Conservation (phyloP, 176 grass and related monocot genomes). For the Chloris gayana region DNA sequence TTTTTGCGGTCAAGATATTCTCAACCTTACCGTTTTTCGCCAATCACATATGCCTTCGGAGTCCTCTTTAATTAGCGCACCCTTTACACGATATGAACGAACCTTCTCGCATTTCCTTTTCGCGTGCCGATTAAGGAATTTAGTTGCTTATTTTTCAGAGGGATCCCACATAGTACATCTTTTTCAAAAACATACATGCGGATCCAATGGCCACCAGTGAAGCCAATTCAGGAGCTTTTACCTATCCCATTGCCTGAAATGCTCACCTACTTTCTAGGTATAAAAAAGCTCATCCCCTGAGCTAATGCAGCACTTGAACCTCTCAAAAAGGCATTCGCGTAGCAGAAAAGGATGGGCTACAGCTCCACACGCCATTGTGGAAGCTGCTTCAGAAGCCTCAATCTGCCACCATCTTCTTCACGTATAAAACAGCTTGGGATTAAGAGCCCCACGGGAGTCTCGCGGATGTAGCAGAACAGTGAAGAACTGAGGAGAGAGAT, state of each 20-base stretch:
- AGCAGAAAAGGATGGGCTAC: conserved; percentile 18
- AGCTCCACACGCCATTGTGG: conserved; percentile 35
- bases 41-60: not conserved
- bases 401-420: not conserved
- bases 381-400: conserved; percentile 45
- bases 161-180: not conserved
- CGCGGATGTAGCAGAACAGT: conserved; percentile 45
- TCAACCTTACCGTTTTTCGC: conserved; percentile 11
- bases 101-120: not conserved
- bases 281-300: conserved; percentile 38
- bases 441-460: conserved; percentile 15
- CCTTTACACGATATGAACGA: conserved; percentile 7
- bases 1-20: not conserved
- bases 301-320: conserved; percentile 41
- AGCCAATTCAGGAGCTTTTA: conserved; percentile 9
- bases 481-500: not conserved
- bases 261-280: conserved; percentile 33
- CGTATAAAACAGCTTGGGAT: conserved; percentile 34
- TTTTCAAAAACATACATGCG: not conserved
- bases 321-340: not conserved
- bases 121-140: not conserved
- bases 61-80: not conserved
- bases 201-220: not conserved
- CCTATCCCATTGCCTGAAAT: not conserved
- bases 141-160: not conserved